Evolutionary conservation across 805 yeast genomes (phyloP).

Genomic region (Kodamaea laetipori): DNA sequence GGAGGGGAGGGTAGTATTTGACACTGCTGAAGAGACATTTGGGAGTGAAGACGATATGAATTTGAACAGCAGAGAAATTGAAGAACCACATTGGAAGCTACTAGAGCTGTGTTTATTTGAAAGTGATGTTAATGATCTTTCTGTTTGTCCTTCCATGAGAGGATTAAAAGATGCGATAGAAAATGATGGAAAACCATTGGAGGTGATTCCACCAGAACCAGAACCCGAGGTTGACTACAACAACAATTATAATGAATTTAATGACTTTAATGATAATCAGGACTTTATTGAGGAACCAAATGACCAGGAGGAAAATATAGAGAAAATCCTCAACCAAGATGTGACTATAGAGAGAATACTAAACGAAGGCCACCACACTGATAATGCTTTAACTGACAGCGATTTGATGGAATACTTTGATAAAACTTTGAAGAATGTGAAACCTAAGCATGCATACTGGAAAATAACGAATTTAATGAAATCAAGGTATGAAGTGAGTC

Average conservation of each 20-base stretch:
- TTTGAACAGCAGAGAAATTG: slow-evolving; percentile 3
- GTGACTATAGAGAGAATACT: neutral
- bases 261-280: slow-evolving; percentile 11
- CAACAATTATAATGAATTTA: slow-evolving; percentile 14
- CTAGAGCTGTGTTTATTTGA: slow-evolving; percentile 16
- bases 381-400: neutral
- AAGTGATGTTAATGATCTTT: slow-evolving; percentile 13
- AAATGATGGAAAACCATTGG: neutral
- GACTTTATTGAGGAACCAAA: neutral
- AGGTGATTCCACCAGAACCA: neutral
- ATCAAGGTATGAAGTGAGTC: slow-evolving; percentile 9
- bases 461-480: slow-evolving; percentile 8
- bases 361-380: neutral
- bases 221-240: neutral
- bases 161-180: slow-evolving; percentile 10
- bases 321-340: neutral
- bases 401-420: slow-evolving; percentile 10
- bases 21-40: neutral
- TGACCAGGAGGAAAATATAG: neutral
- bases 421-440: neutral
- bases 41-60: neutral
- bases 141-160: slow-evolving; percentile 20
- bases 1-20: slow-evolving; percentile 27
- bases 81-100: slow-evolving; percentile 9
- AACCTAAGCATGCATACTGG: slow-evolving; percentile 4